Conservation (phyloP, 495 filamentous ascomycete species). For the Penicillium coprophilum region DNA sequence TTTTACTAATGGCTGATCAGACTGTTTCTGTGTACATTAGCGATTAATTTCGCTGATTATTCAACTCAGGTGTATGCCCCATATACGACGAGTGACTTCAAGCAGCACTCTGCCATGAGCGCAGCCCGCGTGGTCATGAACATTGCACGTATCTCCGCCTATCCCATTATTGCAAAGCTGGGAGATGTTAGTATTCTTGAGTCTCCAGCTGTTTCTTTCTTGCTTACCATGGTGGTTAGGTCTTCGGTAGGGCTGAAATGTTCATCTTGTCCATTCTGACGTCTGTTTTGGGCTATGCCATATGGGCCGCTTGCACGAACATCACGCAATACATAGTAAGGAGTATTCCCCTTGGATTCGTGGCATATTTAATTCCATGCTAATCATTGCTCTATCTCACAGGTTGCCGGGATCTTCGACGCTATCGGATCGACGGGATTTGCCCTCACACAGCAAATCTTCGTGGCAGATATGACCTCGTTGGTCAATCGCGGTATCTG, state of each 20-base stretch:
- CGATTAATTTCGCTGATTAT: slow-evolving; percentile 28
- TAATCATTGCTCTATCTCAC: neutral
- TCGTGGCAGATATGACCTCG: slow-evolving; percentile 32
- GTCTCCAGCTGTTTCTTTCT: neutral
- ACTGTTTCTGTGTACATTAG: slow-evolving; percentile 26
- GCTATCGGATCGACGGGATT: slow-evolving; percentile 31
- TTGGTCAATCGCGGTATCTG: slow-evolving; percentile 29
- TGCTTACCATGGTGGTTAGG: slow-evolving; percentile 1
- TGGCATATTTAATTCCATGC: too few relatives aligned
- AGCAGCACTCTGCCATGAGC: slow-evolving; percentile 29
- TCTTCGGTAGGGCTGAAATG: slow-evolving; percentile 26
- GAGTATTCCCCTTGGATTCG: neutral
- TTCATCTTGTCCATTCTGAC: slow-evolving; percentile 24
- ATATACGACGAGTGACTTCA: slow-evolving; percentile 27
- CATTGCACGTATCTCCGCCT: slow-evolving; percentile 26
- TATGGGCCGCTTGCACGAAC: slow-evolving; percentile 26
- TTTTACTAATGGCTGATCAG: slow-evolving; percentile 8
- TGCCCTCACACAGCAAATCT: slow-evolving; percentile 28
- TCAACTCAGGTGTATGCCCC: slow-evolving; percentile 24
- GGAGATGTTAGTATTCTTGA: slow-evolving; percentile 18
- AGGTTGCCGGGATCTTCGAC: slow-evolving; percentile 29
- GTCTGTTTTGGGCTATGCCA: slow-evolving; percentile 17
- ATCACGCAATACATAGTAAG: slow-evolving; percentile 27
- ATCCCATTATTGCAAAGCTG: slow-evolving; percentile 30
- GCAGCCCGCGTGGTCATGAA: slow-evolving; percentile 27